Evolutionary conservation across 768 basidiomycete species (phyloP).

Genomic region (Boletus speciosus): DNA sequence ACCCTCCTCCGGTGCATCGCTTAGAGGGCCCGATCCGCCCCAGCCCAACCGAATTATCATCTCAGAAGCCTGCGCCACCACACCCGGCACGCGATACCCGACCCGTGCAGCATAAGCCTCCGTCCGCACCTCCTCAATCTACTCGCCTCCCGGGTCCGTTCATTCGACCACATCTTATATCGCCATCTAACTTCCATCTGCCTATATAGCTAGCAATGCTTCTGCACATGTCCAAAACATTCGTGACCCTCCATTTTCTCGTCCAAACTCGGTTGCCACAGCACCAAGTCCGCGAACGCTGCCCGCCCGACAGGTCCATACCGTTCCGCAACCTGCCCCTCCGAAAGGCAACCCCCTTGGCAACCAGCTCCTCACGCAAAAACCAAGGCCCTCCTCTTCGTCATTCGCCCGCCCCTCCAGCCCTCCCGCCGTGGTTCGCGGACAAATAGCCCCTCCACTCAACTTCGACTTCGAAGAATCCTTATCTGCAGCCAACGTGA

Average conservation of each 20-base stretch:
- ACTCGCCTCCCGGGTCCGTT: constrained; percentile 16
- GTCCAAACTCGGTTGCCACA: constrained; percentile 21
- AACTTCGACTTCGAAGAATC: constrained; percentile 29
- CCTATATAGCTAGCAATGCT: constrained; percentile 5
- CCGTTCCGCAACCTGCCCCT: not conserved
- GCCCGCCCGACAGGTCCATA: constrained; percentile 4
- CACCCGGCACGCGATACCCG: not conserved
- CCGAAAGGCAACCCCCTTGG: constrained; percentile 14
- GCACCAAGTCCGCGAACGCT: constrained; percentile 4
- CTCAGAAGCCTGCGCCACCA: not conserved
- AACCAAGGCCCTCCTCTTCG: not conserved
- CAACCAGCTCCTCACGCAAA: constrained; percentile 11
- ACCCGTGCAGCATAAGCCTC: not conserved
- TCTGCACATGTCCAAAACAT: constrained; percentile 1
- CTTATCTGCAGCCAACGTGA: constrained; percentile 27
- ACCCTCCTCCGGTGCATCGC: not conserved
- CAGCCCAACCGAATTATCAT: not conserved
- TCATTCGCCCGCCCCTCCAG: not conserved
- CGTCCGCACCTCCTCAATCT: not conserved
- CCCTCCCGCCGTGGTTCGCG: constrained; percentile 26
- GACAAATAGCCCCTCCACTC: constrained; percentile 8
- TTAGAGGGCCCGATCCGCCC: not conserved
- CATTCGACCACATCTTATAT: not conserved
- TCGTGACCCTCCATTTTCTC: not conserved
- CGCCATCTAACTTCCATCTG: not conserved